A percentile compares a stretch with the other conserved stretches of the same genome.
Conservation (phyloP, 495 filamentous ascomycete species). For the Corynascus novoguineensis region DNA sequence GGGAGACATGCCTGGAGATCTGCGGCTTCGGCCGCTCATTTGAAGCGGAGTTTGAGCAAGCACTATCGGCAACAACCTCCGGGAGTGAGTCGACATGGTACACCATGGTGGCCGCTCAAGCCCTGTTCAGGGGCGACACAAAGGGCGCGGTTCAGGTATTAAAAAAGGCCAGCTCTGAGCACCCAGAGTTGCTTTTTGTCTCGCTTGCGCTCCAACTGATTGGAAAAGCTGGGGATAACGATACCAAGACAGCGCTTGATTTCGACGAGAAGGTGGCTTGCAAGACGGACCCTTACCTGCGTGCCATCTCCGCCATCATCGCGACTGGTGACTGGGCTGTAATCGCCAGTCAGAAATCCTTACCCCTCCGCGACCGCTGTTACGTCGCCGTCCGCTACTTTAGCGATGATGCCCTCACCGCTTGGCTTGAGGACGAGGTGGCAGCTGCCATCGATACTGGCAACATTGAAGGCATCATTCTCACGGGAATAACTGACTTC, state of each 20-base stretch:
- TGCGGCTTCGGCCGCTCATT: slow-evolving; percentile 61
- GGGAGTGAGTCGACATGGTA: slow-evolving; percentile 60
- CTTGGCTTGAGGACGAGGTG: slow-evolving; percentile 62
- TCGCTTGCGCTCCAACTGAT: slow-evolving; percentile 50
- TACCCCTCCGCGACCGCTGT: slow-evolving; percentile 79
- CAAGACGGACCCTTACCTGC: slow-evolving; percentile 72
- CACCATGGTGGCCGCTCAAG: slow-evolving; percentile 75
- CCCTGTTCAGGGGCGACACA: slow-evolving; percentile 66
- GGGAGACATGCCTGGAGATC: slow-evolving; percentile 72
- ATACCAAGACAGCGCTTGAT: slow-evolving; percentile 36
- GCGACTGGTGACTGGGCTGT: slow-evolving; percentile 80
- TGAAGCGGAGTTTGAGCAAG: slow-evolving; percentile 50
- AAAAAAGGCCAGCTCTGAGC: slow-evolving; percentile 43
- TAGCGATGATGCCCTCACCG: slow-evolving; percentile 66
- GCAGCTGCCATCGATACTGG: slow-evolving; percentile 62
- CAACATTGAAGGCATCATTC: slow-evolving; percentile 79
- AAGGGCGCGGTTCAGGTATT: slow-evolving; percentile 51
- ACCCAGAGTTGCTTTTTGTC: slow-evolving; percentile 48
- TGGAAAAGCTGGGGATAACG: slow-evolving; percentile 29
- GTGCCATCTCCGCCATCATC: slow-evolving; percentile 88
- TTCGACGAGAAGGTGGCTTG: slow-evolving; percentile 45
- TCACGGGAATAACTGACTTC: slow-evolving; percentile 76
- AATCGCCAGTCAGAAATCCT: slow-evolving; percentile 72
- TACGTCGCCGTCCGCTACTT: slow-evolving; percentile 83
- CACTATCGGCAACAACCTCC: slow-evolving; percentile 44